Evolutionary conservation across 805 yeast species (phyloP), one percentile per base, ranked within the genome.

Genomic region (Schizosaccharomyces cryophilus): DNA sequence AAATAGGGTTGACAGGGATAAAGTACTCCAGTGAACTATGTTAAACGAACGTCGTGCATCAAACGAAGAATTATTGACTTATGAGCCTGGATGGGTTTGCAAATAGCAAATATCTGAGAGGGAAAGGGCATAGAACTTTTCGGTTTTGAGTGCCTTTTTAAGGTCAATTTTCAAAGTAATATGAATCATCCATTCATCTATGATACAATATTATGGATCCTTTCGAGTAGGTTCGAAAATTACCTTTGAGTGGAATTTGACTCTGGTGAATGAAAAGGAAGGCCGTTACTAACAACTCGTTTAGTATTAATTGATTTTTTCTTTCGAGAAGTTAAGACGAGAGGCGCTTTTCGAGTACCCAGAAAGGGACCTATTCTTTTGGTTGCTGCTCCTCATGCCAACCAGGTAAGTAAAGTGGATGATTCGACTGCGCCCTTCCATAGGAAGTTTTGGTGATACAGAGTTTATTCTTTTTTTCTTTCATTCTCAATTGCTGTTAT

Each of bases 361-460:
- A 75, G 77, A 38, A 71, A 77, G 9, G 96, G 96, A 0, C 90
- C 97, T 0, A 83, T 88, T 7, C 84, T 90, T 61, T 83, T 93
- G 64, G 97, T 93, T 42, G 94, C 93, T 11, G 98, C 96, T 1
- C 97, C 97, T 1, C 98, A 90, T 73, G 95, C 95, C n/a, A 87
- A 87, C 68, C 95, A 51, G 51, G 87, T 47, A 64, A 64, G 58
- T 24, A 42, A 61, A 24, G 5, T 1, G 21, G 31, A 67, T n/a
- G n/a, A n/a, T n/a, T n/a, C n/a, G n/a, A n/a, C n/a, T n/a, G n/a
- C n/a, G n/a, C n/a, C n/a, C n/a, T n/a, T n/a, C n/a, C n/a, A n/a
- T n/a, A n/a, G n/a, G n/a, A n/a, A n/a, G n/a, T n/a, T n/a, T n/a
- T n/a, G n/a, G n/a, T n/a, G n/a, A n/a, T n/a, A n/a, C n/a, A n/a